Base-by-base conservation (phyloP, 75 land plant species). In the Ceratopteris richardii region DNA sequence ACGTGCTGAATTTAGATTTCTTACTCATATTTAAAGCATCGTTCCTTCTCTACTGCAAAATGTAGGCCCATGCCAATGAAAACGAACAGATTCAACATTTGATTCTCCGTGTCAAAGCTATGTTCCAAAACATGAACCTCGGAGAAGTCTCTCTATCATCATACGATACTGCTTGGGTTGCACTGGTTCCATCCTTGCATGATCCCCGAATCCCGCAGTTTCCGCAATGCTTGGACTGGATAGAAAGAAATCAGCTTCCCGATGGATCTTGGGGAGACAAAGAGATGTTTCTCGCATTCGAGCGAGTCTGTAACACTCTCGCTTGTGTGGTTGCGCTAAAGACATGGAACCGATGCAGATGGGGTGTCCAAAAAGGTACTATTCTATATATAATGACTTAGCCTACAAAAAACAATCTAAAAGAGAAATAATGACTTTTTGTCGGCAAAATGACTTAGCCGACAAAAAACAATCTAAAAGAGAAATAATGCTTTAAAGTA, bases 121-220 rank as follows among this genome's bases (percentile, higher is more conserved):
- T 64, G 39, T 69, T 77, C 54, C 42, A 36, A 23, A 29, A 53
- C 28, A 43, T 50, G 24, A 53, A 57, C 31, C 23, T 24, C 22
- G 57, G 71, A 18, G 71, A 81, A 51, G 63, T 85, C 29, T 80
- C 82, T 27, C 27, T 78, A 37, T 87, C 91, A 40, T 29, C 88
- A 7, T 87, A 87, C 67, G 91, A 87, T 58, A 87, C 87, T 56
- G 88, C 91, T 23, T 87, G 91, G 91, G 88, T 84, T 0, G 92
- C 84, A 29, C 47, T 62, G 62, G 75, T 81, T n/a, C 80, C 80
- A 18, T 66, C 61, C 10, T 47, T 62, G 31, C 27, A 66, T 50
- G 71, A 61, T 18, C 53, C 70, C 0, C 20, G 66, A 9, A 42
- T 31, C 4, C 92, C 92, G 44, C 68, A 73, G 56, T 87, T 87